Evolutionary conservation across 2,329 filamentous ascomycete species (phyloP).

Genomic region (Pseudocercospora cruenta): DNA sequence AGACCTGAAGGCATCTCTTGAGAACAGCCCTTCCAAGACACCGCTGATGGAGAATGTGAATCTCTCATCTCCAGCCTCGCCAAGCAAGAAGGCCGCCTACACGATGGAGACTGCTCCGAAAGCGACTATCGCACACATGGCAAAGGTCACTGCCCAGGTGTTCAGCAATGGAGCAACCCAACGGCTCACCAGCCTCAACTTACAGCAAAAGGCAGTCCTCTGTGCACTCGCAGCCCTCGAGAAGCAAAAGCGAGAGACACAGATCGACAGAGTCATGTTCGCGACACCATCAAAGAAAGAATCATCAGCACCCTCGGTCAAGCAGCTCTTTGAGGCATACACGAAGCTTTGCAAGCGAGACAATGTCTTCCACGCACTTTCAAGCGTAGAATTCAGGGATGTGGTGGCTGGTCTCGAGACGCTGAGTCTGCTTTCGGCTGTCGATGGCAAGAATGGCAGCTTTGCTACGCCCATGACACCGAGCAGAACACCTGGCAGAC

Average conservation of each 20-base stretch:
- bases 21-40: constrained; percentile 66
- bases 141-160: constrained; percentile 83
- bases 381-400: constrained; percentile 90
- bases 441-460: constrained; percentile 69
- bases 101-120: constrained; percentile 81
- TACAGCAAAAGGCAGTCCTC: constrained; percentile 94
- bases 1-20: constrained; percentile 65
- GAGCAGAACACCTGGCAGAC: constrained; percentile 63
- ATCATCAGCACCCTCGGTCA: constrained; percentile 72
- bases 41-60: constrained; percentile 83
- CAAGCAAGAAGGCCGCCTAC: constrained; percentile 52
- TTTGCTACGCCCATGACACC: constrained; percentile 65
- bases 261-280: constrained; percentile 36
- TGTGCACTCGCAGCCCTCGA: constrained; percentile 89
- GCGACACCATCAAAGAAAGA: constrained; percentile 48
- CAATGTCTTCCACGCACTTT: constrained; percentile 85
- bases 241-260: constrained; percentile 64
- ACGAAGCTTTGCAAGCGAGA: constrained; percentile 80
- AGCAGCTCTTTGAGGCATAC: constrained; percentile 83
- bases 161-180: constrained; percentile 89
- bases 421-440: constrained; percentile 72
- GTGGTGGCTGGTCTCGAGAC: constrained; percentile 89
- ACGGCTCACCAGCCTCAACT: constrained; percentile 81
- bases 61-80: constrained; percentile 60
- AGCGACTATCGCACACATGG: constrained; percentile 86